Conservation (phyloP, 73 alveolate genomes). For the Symbiodinium pilosum region DNA sequence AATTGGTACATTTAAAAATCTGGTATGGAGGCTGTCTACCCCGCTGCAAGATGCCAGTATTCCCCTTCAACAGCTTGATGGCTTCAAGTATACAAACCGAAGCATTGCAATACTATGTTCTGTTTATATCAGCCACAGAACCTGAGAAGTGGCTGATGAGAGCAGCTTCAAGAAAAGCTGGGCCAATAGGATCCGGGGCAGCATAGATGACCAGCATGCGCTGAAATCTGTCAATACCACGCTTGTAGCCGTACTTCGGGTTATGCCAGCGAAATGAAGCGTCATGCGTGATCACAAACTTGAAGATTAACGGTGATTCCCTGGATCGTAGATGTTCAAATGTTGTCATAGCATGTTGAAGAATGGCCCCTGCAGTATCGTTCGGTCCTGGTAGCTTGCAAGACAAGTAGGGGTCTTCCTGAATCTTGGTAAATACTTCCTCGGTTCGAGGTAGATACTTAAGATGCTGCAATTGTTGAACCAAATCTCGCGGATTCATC, state of each 20-base stretch:
- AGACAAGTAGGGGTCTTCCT: no score
- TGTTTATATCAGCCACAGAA: no score
- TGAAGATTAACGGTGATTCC: background rate
- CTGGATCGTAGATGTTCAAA: background rate
- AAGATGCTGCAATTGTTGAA: no score
- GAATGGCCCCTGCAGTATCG: background rate
- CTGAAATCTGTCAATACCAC: background rate
- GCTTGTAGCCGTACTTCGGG: background rate
- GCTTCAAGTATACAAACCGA: no score
- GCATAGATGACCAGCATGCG: background rate
- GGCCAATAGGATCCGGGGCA: background rate
- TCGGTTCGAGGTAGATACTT: no score
- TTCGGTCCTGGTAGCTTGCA: background rate
- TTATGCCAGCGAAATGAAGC: background rate
- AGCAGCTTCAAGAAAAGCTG: slow-evolving; percentile 7
- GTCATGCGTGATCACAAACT: slow-evolving; percentile 12
- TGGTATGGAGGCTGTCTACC: no score
- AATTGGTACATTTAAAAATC: no score
- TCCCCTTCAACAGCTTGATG: no score
- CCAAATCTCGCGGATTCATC: no score
- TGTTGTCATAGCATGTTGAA: background rate
- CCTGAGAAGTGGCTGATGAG: background rate
- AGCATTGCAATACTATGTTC: no score
- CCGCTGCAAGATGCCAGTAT: no score
- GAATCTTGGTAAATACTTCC: no score